phyloP scores from a whole-genome alignment of 2,329 filamentous ascomycete genomes.

The Coniella lustricola region DNA sequence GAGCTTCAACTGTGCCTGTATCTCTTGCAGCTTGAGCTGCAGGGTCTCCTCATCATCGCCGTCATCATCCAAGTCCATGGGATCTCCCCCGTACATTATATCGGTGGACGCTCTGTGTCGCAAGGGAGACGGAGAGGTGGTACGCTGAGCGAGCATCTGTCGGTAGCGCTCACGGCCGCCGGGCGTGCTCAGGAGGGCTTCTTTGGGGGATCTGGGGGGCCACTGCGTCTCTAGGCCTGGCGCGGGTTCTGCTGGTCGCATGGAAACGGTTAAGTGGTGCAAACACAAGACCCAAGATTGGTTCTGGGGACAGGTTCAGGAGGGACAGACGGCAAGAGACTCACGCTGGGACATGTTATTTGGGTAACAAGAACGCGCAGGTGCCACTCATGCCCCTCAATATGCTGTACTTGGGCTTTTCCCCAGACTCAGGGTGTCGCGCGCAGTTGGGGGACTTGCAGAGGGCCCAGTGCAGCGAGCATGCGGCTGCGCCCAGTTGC shows the following conservation, averaged over 20 bases:
- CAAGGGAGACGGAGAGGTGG: conserved; percentile 62
- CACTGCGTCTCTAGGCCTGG: conserved; percentile 47
- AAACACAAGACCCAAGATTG: too few relatives aligned
- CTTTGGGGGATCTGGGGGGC: conserved; percentile 61
- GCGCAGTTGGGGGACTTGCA: background rate
- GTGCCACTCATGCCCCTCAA: background rate
- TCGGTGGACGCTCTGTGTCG: conserved; percentile 38
- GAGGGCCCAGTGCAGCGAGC: background rate
- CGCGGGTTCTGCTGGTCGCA: conserved; percentile 13
- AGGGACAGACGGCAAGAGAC: background rate
- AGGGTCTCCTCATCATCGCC: conserved; percentile 80
- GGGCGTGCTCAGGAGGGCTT: conserved; percentile 61
- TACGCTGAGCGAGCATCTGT: conserved; percentile 57
- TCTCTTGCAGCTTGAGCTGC: conserved; percentile 77
- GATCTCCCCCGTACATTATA: conserved; percentile 8
- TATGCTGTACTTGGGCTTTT: background rate
- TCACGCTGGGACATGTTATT: background rate
- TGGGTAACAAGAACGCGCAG: background rate
- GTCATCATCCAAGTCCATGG: conserved; percentile 41
- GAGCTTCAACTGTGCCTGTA: conserved; percentile 78
- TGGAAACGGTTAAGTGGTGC: conserved; percentile 7
- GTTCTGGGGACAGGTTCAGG: too few relatives aligned
- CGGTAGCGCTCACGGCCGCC: conserved; percentile 71
- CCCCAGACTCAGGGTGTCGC: conserved; percentile 3
- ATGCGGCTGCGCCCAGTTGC: background rate